Evolutionary conservation across 1,284 basidiomycete species (phyloP), one percentile per base, ranked within the genome.

Genomic region (Papiliotrema fonsecae): DNA sequence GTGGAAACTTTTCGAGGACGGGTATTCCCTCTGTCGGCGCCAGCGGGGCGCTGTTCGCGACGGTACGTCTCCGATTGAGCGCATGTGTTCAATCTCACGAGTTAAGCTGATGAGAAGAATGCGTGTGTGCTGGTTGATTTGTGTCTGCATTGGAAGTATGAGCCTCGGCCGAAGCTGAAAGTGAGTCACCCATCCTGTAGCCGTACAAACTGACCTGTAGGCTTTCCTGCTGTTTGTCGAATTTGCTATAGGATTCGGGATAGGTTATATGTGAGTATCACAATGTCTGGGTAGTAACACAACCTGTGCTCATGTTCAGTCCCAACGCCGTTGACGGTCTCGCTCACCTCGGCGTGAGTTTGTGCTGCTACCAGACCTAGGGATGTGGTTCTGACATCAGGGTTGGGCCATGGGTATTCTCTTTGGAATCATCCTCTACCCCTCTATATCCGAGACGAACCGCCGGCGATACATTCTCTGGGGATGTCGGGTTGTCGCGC

Each of bases 21-120:
- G 91, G 89, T 16, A 76, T 85, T n/a, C 91, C 93, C 0, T 89
- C 88, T n/a, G 79, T 92, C 1, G 94, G 94, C 39, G 94, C 93
- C 1, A 87, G 85, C 60, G 92, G 94, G 7, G 90, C 92, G 1
- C 89, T 97, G 48, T 96, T 97, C 53, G 91, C 91, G 2, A 89
- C 88, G 13, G 68, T 66, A 28, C 47, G 61, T 42, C 22, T 38
- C 25, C 13, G 4, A 35, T n/a, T 6, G 2, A 9, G 18, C n/a
- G n/a, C n/a, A n/a, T n/a, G n/a, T n/a, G 16, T 19, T 25, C 11
- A 18, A 22, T 22, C 10, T 36, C 6, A 25, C 14, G 24, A 30
- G 9, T 27, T 4, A 1, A 19, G 31, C 58, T 58, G 31, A 57
- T 31, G 9, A 3, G 14, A n/a, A 67, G 30, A 80, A 93, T 50